These are phyloP conservation scores for Schoenoplectus triqueter DNA, from an alignment of 202 grass and related monocot genomes.

Conservation along the genomic window DNA sequence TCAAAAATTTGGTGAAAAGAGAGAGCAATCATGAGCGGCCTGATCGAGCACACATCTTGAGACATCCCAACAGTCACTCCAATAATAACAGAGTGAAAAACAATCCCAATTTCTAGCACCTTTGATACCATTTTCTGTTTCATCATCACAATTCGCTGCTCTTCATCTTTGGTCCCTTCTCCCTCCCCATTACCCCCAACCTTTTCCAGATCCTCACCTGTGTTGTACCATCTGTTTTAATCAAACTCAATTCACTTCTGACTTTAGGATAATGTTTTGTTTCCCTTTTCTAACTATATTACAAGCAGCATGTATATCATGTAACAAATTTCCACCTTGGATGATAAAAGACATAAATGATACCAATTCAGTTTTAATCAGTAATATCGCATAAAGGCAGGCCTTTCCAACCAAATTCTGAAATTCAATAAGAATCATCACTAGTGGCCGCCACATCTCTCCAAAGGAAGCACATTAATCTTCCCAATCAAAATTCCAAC, in stretches of 20 bases:
- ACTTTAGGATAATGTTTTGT: background rate
- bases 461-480: background rate
- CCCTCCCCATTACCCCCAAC: constrained; percentile 38
- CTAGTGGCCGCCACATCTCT: constrained; percentile 7
- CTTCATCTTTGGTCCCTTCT: constrained; percentile 48
- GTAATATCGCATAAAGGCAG: background rate
- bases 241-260: background rate
- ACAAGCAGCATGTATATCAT: background rate
- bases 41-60: constrained; percentile 82
- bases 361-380: constrained; percentile 20
- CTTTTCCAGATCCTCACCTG: constrained; percentile 45
- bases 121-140: constrained; percentile 99
- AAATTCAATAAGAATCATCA: constrained; percentile 32
- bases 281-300: background rate
- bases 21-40: constrained; percentile 80
- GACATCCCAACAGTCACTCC: constrained; percentile 92
- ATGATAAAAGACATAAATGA: background rate
- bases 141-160: constrained; percentile 54
- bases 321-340: background rate
- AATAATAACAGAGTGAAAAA: constrained; percentile 96
- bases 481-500: background rate
- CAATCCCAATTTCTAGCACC: constrained; percentile 89
- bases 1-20: constrained; percentile 95
- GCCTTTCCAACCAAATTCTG: background rate
- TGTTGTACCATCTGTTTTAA: constrained; percentile 49